Base-by-base conservation (phyloP, 129 eudicot species). In the Artemisia annua region DNA sequence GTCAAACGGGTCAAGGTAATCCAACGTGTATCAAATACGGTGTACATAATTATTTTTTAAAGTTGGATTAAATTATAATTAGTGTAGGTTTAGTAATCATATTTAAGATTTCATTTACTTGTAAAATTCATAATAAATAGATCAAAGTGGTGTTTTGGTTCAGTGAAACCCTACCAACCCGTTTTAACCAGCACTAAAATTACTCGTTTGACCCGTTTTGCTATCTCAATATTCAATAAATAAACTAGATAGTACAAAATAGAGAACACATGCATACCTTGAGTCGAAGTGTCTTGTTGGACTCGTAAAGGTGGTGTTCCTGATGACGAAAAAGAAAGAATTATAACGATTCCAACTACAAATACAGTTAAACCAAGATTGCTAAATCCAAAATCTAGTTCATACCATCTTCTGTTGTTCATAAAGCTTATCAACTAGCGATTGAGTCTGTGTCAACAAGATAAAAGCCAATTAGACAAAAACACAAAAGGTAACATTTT, bases 281-380 rank as follows among this genome's bases (percentile, higher is more conserved):
- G 75, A 75, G 83, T 20, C 67, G 75, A 70, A 86, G 90, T 7
- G 59, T 80, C 82, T 67, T 80, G 85, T 83, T 83, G 61, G 87
- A 75, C 79, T 86, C 87, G 44, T 73, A 72, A 65, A 86, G 87
- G 26, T 77, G 72, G 62, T 82, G 85, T 55, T 86, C 90, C 90
- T 86, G 77, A 50, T 68, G 13, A 62, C 11, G 59, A 48, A 49
- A 10, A 66, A 14, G 11, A 24, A 74, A 5, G 9, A 39, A 39
- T 39, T 59, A 48, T 1, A 66, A 57, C 30, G 26, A 14, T 28
- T 67, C 53, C 51, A 57, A 44, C 28, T n/a, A n/a, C n/a, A n/a
- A n/a, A 66, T 44, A 24, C 5, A 55, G 4, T 16, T 26, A 46
- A 20, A 20, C 54, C 1, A 48, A 44, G 11, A 43, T 49, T 12